These are phyloP conservation scores for Prunus fruticosa DNA, from an alignment of 306 rosid species.

Conservation along the genomic window DNA sequence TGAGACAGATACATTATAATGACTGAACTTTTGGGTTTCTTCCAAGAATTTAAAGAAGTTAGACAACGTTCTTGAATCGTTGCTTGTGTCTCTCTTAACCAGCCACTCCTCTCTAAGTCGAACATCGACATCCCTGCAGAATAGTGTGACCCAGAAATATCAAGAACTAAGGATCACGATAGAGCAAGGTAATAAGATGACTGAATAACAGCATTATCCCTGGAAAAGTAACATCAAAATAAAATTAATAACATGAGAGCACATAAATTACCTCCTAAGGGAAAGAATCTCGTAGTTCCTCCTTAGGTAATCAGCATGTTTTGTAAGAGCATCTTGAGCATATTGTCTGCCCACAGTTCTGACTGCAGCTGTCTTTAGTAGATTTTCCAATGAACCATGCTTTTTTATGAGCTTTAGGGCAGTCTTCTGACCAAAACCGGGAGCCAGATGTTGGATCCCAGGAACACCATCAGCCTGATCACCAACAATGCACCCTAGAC, in stretches of 20 bases:
- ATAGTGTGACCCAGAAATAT: slow-evolving; percentile 20
- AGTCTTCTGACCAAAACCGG: slow-evolving; percentile 90
- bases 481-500: slow-evolving; percentile 77
- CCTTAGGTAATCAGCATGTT: slow-evolving; percentile 67
- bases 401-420: slow-evolving; percentile 81
- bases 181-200: neutral
- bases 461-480: slow-evolving; percentile 94
- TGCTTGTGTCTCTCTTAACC: slow-evolving; percentile 55
- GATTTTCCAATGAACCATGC: slow-evolving; percentile 79
- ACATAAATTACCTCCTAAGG: slow-evolving; percentile 55
- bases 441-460: slow-evolving; percentile 85
- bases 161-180: slow-evolving; percentile 12
- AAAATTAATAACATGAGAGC: slow-evolving; percentile 3
- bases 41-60: slow-evolving; percentile 51
- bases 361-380: slow-evolving; percentile 68
- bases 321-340: slow-evolving; percentile 84
- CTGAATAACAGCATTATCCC: slow-evolving; percentile 8
- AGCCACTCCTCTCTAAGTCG: slow-evolving; percentile 75
- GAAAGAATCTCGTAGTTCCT: slow-evolving; percentile 79
- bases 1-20: slow-evolving; percentile 14
- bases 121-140: slow-evolving; percentile 67
- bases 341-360: slow-evolving; percentile 87
- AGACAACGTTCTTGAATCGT: slow-evolving; percentile 50
- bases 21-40: slow-evolving; percentile 35
- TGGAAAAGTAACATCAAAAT: neutral